These are phyloP conservation scores for Nicotiana benthamiana DNA, from an alignment of 257 asterid species.

Conservation along the genomic window DNA sequence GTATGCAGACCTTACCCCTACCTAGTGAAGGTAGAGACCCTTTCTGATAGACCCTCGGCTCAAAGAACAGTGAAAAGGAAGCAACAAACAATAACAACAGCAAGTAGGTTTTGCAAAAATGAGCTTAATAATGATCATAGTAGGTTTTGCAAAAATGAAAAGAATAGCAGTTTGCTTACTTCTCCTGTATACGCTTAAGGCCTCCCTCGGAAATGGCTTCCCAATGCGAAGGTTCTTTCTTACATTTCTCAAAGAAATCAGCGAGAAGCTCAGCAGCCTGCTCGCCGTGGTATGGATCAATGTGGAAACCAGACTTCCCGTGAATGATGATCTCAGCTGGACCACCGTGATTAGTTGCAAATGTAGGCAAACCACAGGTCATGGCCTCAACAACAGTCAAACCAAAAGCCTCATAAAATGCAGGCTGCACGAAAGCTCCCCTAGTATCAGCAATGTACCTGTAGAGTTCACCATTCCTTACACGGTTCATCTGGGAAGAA, in stretches of 20 bases:
- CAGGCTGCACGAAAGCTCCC: constrained; percentile 93
- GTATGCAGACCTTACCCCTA: too few species aligned
- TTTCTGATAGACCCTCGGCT: too few species aligned
- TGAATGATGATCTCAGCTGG: constrained; percentile 91
- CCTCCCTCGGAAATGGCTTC: constrained; percentile 61
- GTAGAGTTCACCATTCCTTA: constrained; percentile 89
- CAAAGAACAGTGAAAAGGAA: too few species aligned
- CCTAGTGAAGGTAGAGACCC: too few species aligned
- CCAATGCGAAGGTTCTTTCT: constrained; percentile 68
- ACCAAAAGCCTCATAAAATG: constrained; percentile 94
- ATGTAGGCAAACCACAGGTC: constrained; percentile 94
- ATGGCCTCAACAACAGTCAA: constrained; percentile 95
- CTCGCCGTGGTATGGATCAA: constrained; percentile 83
- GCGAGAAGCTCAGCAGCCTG: constrained; percentile 62
- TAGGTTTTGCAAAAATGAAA: not conserved
- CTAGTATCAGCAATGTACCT: constrained; percentile 76
- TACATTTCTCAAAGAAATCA: constrained; percentile 64
- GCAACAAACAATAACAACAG: too few species aligned
- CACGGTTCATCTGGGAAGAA: constrained; percentile 97
- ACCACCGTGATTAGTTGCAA: constrained; percentile 83
- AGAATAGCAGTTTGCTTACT: constrained; percentile 39
- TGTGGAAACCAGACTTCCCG: constrained; percentile 91
- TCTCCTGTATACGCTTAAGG: constrained; percentile 74
- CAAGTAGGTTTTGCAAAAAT: too few species aligned
- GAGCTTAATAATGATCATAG: not conserved